These are phyloP conservation scores for Neurospora sp. DNA, from an alignment of 495 filamentous ascomycete genomes.

Conservation along the genomic window DNA sequence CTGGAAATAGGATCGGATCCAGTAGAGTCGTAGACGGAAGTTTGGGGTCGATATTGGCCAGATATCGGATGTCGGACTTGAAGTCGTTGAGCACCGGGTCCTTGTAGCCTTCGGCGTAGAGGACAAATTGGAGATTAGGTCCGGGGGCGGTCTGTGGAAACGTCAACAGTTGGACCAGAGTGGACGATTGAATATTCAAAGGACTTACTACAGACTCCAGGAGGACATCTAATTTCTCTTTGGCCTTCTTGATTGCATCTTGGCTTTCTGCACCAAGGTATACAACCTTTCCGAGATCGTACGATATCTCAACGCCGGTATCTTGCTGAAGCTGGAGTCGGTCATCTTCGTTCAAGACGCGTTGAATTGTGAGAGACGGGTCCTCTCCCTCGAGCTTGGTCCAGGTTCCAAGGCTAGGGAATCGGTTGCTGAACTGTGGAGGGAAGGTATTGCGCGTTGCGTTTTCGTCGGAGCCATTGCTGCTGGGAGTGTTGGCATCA, in stretches of 20 bases:
- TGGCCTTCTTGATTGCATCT: constrained; percentile 10
- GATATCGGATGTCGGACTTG: constrained; percentile 16
- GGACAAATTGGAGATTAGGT: constrained; percentile 5
- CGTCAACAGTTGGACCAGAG: not conserved
- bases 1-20: not conserved
- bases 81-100: not conserved
- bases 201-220: constrained; percentile 25
- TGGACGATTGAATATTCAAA: not conserved
- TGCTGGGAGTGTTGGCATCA: not conserved
- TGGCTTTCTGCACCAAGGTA: constrained; percentile 23
- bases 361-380: not conserved
- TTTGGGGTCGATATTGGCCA: constrained; percentile 21
- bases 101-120: constrained; percentile 28
- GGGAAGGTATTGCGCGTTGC: not conserved
- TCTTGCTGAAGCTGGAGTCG: constrained; percentile 15
- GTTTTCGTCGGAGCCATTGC: not conserved
- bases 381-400: constrained; percentile 10
- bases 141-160: not conserved
- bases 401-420: constrained; percentile 5
- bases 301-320: constrained; percentile 17
- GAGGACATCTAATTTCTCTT: constrained; percentile 28
- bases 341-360: constrained; percentile 10
- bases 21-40: constrained; percentile 5
- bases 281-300: constrained; percentile 13
- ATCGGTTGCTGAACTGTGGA: not conserved